These are phyloP conservation scores for Fallopia convolvulus DNA, from an alignment of 148 eudicot species.

Conservation along the genomic window DNA sequence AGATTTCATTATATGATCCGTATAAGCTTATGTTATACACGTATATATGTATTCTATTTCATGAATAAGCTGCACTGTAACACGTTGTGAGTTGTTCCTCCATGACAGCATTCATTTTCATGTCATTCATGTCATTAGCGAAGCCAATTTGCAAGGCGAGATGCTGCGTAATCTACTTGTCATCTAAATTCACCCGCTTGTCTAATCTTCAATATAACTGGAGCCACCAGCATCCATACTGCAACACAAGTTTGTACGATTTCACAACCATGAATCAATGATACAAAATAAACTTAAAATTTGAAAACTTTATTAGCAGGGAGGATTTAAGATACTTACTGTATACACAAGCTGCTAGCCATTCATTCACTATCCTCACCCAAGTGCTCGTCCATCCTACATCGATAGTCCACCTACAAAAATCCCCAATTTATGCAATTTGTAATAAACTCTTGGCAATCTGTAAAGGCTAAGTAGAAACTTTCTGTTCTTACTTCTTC, in stretches of 20 bases:
- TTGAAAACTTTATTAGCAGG: no score
- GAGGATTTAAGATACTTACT: conserved; percentile 31
- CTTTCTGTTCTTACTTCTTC: conserved; percentile 38
- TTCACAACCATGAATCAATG: not conserved
- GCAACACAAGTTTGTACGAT: conserved; percentile 18
- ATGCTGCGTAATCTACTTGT: not conserved
- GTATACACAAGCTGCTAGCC: conserved; percentile 81
- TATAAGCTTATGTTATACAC: conserved; percentile 3
- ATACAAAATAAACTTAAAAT: not conserved
- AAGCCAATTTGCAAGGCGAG: not conserved
- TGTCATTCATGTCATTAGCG: not conserved
- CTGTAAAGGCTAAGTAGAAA: not conserved
- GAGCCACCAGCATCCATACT: conserved; percentile 89
- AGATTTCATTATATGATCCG: not conserved
- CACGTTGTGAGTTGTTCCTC: not conserved
- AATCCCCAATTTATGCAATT: not conserved
- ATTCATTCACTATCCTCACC: conserved; percentile 79
- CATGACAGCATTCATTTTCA: not conserved
- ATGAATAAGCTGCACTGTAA: not conserved
- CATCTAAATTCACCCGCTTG: conserved; percentile 12
- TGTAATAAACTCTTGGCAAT: not conserved
- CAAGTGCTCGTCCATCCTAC: conserved; percentile 97
- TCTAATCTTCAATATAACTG: conserved; percentile 23
- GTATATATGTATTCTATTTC: not conserved
- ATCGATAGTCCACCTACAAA: conserved; percentile 78